Conservation (phyloP, 257 asterid genomes). For the Scutellaria barbata region DNA sequence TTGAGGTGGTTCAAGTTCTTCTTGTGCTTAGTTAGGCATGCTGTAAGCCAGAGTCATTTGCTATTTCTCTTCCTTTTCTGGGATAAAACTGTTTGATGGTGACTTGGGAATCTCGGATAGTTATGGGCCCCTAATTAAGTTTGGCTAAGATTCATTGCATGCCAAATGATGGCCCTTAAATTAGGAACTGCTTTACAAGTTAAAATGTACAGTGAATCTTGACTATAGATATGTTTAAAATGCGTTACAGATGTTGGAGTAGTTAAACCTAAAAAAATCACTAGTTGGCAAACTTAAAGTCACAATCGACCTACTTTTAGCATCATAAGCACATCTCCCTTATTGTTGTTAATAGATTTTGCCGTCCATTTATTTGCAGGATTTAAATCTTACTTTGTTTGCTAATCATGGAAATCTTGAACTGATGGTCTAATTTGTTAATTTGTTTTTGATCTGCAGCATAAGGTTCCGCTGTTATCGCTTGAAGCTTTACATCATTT, state of each 20-base stretch:
- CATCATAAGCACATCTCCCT: slow-evolving; percentile 1
- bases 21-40: slow-evolving; percentile 13
- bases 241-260: background rate
- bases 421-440: slow-evolving; percentile 15
- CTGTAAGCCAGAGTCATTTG: slow-evolving; percentile 3
- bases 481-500: slow-evolving; percentile 81
- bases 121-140: background rate
- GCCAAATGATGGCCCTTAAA: background rate
- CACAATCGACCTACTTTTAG: background rate
- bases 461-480: slow-evolving; percentile 71
- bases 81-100: slow-evolving; percentile 11
- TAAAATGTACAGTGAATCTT: background rate
- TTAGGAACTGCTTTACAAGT: slow-evolving; percentile 1
- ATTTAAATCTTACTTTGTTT: background rate
- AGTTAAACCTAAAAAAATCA: background rate
- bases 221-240: background rate
- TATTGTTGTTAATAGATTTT: background rate
- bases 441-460: slow-evolving; percentile 42
- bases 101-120: slow-evolving; percentile 24
- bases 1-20: slow-evolving; percentile 21
- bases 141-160: background rate
- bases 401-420: slow-evolving; percentile 18
- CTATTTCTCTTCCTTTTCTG: slow-evolving; percentile 12
- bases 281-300: background rate
- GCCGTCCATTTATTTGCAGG: background rate